Evolutionary conservation across 2,329 filamentous ascomycete genomes (phyloP).

Genomic region (Diaporthe sp.): DNA sequence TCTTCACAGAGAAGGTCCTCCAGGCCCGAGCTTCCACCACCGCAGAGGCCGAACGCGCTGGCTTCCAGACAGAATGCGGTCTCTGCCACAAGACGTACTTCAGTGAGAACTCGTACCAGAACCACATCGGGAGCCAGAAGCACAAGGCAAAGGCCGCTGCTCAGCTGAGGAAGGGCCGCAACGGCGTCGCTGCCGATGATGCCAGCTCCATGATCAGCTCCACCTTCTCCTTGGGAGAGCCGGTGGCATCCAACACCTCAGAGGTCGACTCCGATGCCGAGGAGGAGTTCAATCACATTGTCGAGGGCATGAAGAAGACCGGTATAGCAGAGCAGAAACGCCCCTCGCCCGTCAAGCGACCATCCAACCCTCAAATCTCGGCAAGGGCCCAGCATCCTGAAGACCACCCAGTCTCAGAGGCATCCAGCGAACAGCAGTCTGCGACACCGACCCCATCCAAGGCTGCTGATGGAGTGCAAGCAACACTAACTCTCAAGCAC

Average conservation of each 20-base stretch:
- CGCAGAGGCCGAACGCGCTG: conserved; percentile 88
- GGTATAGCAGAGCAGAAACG: conserved; percentile 53
- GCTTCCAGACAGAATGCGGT: conserved; percentile 86
- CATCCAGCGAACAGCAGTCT: conserved; percentile 55
- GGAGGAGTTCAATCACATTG: conserved; percentile 82
- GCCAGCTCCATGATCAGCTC: conserved; percentile 89
- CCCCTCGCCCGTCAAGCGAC: conserved; percentile 67
- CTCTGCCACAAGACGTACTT: conserved; percentile 93
- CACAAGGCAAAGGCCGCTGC: conserved; percentile 80
- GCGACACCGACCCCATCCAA: conserved; percentile 45
- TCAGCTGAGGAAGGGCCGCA: conserved; percentile 51
- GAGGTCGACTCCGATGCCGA: conserved; percentile 77
- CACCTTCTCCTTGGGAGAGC: conserved; percentile 91
- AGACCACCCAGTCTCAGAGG: conserved; percentile 59
- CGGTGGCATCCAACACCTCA: conserved; percentile 65
- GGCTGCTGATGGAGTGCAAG: conserved; percentile 49
- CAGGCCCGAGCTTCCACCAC: conserved; percentile 88
- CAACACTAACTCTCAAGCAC: conserved; percentile 59
- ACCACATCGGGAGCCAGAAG: conserved; percentile 92
- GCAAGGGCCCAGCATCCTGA: conserved; percentile 59
- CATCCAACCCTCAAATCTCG: conserved; percentile 64
- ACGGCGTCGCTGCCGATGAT: conserved; percentile 71
- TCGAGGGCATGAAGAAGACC: conserved; percentile 82
- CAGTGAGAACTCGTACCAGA: conserved; percentile 95
- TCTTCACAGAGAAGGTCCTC: conserved; percentile 95